Evolutionary conservation across 768 basidiomycete species (phyloP), one percentile per base, ranked within the genome.

Genomic region (Suillus spraguei): DNA sequence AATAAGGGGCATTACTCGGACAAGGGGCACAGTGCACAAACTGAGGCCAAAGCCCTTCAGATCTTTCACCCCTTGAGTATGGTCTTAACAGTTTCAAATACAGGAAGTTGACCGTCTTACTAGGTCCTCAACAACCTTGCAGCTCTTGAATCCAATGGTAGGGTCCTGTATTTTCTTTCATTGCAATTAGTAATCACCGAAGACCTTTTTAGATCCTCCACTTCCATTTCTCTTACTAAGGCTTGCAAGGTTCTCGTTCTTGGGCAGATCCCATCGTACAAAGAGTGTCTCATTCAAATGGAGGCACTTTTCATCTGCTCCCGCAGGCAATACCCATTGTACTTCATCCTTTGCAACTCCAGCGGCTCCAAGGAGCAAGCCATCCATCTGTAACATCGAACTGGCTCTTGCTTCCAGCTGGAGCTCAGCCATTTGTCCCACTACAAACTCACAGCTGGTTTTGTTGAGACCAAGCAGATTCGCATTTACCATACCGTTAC

Each of bases 381-480:
- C 16, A 97, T 99, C 74, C 91, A n/a, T n/a, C n/a, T n/a, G 97
- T 75, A 97, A 99, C 80, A 95, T 97, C 64, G 97, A 99, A 74
- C 97, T 97, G 24, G 97, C 97, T 32, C 83, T 99, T 47, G 97
- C 97, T 98, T 94, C 87, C 97, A 99, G 78, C 84, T 99, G 59
- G 97, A 99, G 75, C 89, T 99, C 64, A 92, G 91, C 76, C 94
- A 97, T 53, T 85, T 99, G 62, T 97, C 95, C 17, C 92, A 96
- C 82, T 99, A 98, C 81, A 95, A 96, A 75, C 85, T 99, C 74
- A 92, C 87, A 44, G 96, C 97, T 20, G 89, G 90, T 80, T 95
- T 96, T 73, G 94, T 95, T 54, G 95, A 99, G 79, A 92, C 94
- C 78, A 92, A 97, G 74, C 97, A 99, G 78, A 92, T 99, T 56